phyloP scores from a whole-genome alignment of 495 filamentous ascomycete species.

The Sphaerosporella brunnea region DNA sequence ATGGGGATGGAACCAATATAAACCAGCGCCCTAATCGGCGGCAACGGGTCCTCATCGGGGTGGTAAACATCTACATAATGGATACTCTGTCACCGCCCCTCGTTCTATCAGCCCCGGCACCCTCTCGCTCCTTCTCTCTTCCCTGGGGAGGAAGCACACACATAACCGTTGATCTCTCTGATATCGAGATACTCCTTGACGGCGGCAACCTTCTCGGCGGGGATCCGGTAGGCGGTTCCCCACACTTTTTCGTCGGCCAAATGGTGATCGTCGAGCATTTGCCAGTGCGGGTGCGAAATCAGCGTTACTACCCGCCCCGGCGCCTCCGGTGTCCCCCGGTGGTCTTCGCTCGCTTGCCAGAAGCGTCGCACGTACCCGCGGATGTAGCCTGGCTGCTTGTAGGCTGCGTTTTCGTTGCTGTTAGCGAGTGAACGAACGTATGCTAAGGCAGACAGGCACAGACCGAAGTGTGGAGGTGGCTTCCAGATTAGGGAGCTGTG shows the following conservation, averaged over 20 bases:
- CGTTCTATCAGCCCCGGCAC: too few relatives aligned
- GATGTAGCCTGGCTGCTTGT: slow-evolving; percentile 75
- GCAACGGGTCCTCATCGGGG: slow-evolving; percentile 23
- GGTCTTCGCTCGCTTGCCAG: slow-evolving; percentile 97
- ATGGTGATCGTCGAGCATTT: slow-evolving; percentile 51
- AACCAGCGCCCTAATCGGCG: slow-evolving; percentile 41
- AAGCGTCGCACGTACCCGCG: slow-evolving; percentile 75
- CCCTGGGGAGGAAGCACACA: neutral
- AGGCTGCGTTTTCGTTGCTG: slow-evolving; percentile 36
- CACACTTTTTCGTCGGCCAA: slow-evolving; percentile 50
- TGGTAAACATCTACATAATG: slow-evolving; percentile 72
- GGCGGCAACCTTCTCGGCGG: slow-evolving; percentile 49
- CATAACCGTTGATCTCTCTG: slow-evolving; percentile 89
- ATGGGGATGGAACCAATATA: slow-evolving; percentile 42
- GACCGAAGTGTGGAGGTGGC: slow-evolving; percentile 89
- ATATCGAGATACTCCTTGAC: slow-evolving; percentile 74
- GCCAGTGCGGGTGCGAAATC: slow-evolving; percentile 66
- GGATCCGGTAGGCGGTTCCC: slow-evolving; percentile 88
- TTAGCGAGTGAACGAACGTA: neutral
- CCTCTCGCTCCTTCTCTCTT: too few relatives aligned
- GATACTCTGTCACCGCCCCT: slow-evolving; percentile 43
- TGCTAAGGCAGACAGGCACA: neutral
- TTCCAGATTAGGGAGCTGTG: slow-evolving; percentile 92
- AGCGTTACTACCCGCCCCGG: slow-evolving; percentile 89
- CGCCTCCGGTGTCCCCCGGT: slow-evolving; percentile 72